Evolutionary conservation across 371 early-diverging fungal genomes (phyloP).

Genomic region (Syncephalastrum racemosum): DNA sequence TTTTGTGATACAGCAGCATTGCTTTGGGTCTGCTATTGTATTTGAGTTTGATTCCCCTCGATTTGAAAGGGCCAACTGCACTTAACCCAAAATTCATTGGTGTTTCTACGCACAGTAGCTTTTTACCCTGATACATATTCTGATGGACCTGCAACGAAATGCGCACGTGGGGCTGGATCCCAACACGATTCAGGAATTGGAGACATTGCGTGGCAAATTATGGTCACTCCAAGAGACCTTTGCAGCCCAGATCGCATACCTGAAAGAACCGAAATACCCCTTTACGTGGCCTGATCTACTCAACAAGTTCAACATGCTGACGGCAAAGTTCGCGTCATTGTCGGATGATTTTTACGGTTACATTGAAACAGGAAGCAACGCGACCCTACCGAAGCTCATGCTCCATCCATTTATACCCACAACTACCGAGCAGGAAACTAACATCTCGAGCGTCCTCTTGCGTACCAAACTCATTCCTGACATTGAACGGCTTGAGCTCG

Average conservation of each 20-base stretch:
- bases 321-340: slow-evolving; percentile 56
- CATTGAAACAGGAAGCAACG: slow-evolving; percentile 41
- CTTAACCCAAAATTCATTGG: no score
- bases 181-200: slow-evolving; percentile 55
- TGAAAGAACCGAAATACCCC: slow-evolving; percentile 47
- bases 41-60: no score
- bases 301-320: slow-evolving; percentile 70
- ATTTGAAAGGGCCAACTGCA: no score
- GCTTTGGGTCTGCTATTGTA: no score
- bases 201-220: slow-evolving; percentile 58
- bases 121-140: no score
- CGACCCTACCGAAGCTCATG: slow-evolving; percentile 54
- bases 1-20: no score
- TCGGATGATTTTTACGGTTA: slow-evolving; percentile 51
- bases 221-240: slow-evolving; percentile 67
- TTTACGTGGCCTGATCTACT: slow-evolving; percentile 58
- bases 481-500: slow-evolving; percentile 57
- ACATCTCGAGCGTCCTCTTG: slow-evolving; percentile 56
- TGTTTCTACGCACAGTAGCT: no score
- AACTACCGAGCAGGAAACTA: slow-evolving; percentile 58
- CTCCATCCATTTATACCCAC: slow-evolving; percentile 61
- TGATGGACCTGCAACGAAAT: slow-evolving; percentile 17
- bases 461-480: slow-evolving; percentile 69
- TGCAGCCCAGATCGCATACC: slow-evolving; percentile 40
- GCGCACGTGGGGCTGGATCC: slow-evolving; percentile 35